Evolutionary conservation across 169 alveolate genomes (phyloP), one percentile per base, ranked within the genome.

Genomic region (Perkinsus marinus): DNA sequence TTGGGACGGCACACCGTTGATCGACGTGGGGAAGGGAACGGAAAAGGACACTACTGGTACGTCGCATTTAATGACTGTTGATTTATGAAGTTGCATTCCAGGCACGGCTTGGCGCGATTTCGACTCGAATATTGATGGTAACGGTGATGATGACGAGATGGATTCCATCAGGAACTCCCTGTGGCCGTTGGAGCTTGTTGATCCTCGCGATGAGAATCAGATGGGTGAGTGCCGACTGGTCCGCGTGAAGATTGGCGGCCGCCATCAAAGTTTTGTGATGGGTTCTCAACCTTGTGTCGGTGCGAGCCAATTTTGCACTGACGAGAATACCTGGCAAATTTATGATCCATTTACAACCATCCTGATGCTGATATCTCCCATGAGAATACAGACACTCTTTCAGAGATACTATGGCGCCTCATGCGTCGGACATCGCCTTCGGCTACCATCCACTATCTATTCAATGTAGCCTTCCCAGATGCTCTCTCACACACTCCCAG

Each of bases 401-500:
- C 79, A 57, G 79, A 57, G 9, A 57, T 57, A 2, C 79, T 57
- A 30, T 57, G 79, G 79, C 79, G 22, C 34, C 68, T 89, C 43
- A 93, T 97, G 68, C 93, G 96, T 90, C 90, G 93, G 91, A 91
- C 91, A 26, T 95, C 94, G 90, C 96, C 97, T 26, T 93, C 96
- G 39, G 97, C 94, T 39, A 97, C 96, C 34, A 95, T 95, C 90
- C 94, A 95, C 43, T 96, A 92, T 92, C 94, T 97, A 89, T 95
- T 95, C 92, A 92, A 95, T 17, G 92, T 94, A 0, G 94, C 96
- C 90, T 95, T 97, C 93, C 98, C 98, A 10, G 91, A 91, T 39
- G 94, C 97, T 22, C 94, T 97, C 93, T 97, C 95, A 79, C 97
- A 97, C 94, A 93, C 98, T 30, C 95, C 94, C 89, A 89, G 94